These are phyloP conservation scores for Cystofilobasidium bisporidii DNA, from an alignment of 768 basidiomycete genomes.

Conservation along the genomic window DNA sequence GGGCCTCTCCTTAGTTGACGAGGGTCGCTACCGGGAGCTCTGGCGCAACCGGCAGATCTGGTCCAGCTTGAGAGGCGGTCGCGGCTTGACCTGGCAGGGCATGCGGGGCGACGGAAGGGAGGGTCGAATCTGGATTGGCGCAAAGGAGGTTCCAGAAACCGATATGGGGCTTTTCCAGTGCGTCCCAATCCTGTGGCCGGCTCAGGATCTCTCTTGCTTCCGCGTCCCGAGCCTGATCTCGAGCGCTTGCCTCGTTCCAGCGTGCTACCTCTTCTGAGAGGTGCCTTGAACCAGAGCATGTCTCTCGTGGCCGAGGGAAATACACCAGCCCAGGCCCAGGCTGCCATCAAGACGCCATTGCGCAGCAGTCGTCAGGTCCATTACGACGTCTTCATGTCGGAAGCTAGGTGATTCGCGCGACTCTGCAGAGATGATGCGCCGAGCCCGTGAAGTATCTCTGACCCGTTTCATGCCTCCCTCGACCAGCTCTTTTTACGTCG, in stretches of 20 bases:
- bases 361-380: constrained; percentile 22
- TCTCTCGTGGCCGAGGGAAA: background rate
- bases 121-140: constrained; percentile 63
- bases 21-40: constrained; percentile 43
- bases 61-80: constrained; percentile 17
- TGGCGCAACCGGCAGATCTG: constrained; percentile 44
- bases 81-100: constrained; percentile 33
- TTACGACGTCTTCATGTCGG: constrained; percentile 53
- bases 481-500: constrained; percentile 62
- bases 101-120: constrained; percentile 8
- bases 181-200: constrained; percentile 33
- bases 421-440: too few species aligned
- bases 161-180: constrained; percentile 64
- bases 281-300: background rate
- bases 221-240: background rate
- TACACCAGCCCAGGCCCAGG: background rate
- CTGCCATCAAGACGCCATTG: background rate
- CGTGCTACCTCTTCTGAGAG: constrained; percentile 17
- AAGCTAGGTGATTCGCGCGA: constrained; percentile 53
- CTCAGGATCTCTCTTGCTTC: background rate
- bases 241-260: background rate
- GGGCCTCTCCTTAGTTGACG: constrained; percentile 47
- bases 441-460: too few species aligned
- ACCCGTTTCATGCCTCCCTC: too few species aligned
- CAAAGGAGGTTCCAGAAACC: constrained; percentile 50